phyloP scores from a whole-genome alignment of 2,329 filamentous ascomycete genomes.

The Endoconidiophora laricicola region DNA sequence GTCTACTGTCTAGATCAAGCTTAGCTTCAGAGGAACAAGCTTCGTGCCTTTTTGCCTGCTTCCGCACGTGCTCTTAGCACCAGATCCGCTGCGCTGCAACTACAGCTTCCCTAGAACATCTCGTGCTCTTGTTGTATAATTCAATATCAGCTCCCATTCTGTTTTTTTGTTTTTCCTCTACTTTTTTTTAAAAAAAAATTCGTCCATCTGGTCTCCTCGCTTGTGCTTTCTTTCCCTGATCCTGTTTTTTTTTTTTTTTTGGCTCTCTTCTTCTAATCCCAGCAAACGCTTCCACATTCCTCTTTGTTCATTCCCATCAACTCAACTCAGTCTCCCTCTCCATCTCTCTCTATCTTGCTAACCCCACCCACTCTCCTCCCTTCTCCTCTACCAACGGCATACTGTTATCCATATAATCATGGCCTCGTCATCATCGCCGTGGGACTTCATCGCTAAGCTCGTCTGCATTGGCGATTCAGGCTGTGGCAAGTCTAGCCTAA shows the following conservation, averaged over 20 bases:
- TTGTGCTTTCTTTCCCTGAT: not conserved
- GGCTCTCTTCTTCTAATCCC: no score
- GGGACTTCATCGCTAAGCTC: slow-evolving; percentile 98
- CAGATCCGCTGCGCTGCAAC: no score
- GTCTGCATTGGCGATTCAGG: slow-evolving; percentile 95
- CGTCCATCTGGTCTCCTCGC: no score
- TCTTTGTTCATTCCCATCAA: not conserved
- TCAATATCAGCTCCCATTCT: not conserved
- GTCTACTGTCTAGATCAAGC: no score
- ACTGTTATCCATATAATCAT: not conserved
- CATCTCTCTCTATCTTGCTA: no score
- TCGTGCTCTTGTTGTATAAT: not conserved
- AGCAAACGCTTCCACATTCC: no score
- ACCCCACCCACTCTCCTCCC: not conserved
- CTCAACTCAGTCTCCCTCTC: no score
- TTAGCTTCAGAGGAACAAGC: no score
- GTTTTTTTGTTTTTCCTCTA: no score
- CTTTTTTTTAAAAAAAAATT: no score
- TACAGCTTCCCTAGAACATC: not conserved
- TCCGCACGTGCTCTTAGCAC: not conserved
- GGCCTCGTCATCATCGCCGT: slow-evolving; percentile 42
- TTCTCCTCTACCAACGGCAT: not conserved
- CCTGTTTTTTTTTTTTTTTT: not conserved
- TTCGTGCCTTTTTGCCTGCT: not conserved
- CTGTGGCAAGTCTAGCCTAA: slow-evolving; percentile 87